A percentile compares a stretch with the other conserved stretches of the same genome.
phyloP scores from a whole-genome alignment of 345 rosid species.

The Angophora floribunda region DNA sequence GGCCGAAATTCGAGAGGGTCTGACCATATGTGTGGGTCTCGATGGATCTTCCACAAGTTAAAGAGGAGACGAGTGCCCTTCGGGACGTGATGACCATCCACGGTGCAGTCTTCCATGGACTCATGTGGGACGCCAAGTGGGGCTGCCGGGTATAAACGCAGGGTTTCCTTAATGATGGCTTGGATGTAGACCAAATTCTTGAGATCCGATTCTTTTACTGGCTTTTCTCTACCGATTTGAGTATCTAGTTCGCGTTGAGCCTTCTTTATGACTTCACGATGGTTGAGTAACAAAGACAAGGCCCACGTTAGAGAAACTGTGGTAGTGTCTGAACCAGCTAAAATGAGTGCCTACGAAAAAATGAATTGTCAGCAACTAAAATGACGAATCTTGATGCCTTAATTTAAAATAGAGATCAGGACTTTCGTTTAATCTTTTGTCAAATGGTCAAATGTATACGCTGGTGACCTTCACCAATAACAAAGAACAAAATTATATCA shows the following conservation, averaged over 20 bases:
- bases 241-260: constrained; percentile 29
- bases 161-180: constrained; percentile 29
- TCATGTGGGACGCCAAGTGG: constrained; percentile 21
- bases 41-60: constrained; percentile 15
- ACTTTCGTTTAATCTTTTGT: constrained; percentile 7
- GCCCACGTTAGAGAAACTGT: constrained; percentile 26
- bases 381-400: not conserved
- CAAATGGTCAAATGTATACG: not conserved
- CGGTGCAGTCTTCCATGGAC: constrained; percentile 16
- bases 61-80: constrained; percentile 13
- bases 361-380: not conserved
- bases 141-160: constrained; percentile 18
- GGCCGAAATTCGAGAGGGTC: constrained; percentile 15
- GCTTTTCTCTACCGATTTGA: constrained; percentile 16
- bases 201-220: constrained; percentile 13
- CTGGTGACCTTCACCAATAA: not conserved
- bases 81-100: constrained; percentile 16
- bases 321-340: constrained; percentile 31
- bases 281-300: constrained; percentile 23
- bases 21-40: constrained; percentile 15
- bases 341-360: constrained; percentile 10
- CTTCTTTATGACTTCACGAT: constrained; percentile 5
- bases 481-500: not conserved
- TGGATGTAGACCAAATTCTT: constrained; percentile 13
- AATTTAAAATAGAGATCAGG: constrained; percentile 12